Percentiles rank a stretch among this genome's conserved stretches.
These are phyloP conservation scores for Nakaseomyces sp. DNA, from an alignment of 1,139 yeast genomes.

Conservation along the genomic window DNA sequence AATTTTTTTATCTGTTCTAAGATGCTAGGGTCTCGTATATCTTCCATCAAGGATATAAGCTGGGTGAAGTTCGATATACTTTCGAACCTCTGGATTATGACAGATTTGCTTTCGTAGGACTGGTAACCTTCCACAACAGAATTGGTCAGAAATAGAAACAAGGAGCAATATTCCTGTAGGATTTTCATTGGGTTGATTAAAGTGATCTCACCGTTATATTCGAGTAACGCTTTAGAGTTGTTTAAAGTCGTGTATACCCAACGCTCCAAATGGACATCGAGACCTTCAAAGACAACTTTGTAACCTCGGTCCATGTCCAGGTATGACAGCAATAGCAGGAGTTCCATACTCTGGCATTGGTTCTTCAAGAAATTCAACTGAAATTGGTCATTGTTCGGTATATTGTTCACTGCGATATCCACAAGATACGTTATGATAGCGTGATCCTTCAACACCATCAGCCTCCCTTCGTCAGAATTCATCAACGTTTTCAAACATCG, in stretches of 20 bases:
- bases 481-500: conserved; percentile 14
- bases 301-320: conserved; percentile 8
- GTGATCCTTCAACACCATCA: background rate
- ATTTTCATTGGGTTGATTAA: conserved; percentile 12
- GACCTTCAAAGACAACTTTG: conserved; percentile 1
- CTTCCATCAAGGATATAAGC: background rate
- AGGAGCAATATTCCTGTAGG: conserved; percentile 12
- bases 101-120: conserved; percentile 3
- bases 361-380: conserved; percentile 5
- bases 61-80: background rate
- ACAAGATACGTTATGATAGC: background rate
- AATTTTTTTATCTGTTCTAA: conserved; percentile 2
- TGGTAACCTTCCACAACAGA: conserved; percentile 13
- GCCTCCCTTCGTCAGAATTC: conserved; percentile 6
- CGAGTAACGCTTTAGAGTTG: conserved; percentile 3
- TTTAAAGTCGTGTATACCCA: background rate
- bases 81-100: conserved; percentile 2
- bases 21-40: background rate
- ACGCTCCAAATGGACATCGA: conserved; percentile 1
- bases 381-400: background rate
- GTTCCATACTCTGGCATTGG: conserved; percentile 12
- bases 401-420: background rate
- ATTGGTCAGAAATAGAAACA: conserved; percentile 13
- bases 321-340: conserved; percentile 13
- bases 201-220: conserved; percentile 5